phyloP scores from a whole-genome alignment of 2,329 filamentous ascomycete species.

The Talaromyces sp. region DNA sequence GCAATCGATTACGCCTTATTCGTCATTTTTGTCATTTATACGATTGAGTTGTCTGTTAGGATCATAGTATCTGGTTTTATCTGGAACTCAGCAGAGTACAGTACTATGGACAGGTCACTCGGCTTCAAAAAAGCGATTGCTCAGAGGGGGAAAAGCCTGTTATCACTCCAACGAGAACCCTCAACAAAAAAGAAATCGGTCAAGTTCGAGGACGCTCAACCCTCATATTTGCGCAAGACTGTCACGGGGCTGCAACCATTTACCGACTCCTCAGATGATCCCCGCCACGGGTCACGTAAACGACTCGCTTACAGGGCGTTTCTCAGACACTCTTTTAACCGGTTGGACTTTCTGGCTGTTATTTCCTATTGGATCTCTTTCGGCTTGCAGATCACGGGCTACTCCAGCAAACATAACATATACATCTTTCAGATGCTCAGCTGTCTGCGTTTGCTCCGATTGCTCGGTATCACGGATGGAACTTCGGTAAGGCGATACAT shows the following conservation, averaged over 20 bases:
- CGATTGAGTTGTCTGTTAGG: slow-evolving; percentile 75
- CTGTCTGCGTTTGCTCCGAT: slow-evolving; percentile 83
- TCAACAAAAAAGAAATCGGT: slow-evolving; percentile 56
- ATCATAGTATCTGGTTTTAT: slow-evolving; percentile 92
- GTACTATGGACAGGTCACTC: slow-evolving; percentile 75
- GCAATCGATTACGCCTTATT: slow-evolving; percentile 76
- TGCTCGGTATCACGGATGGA: slow-evolving; percentile 88
- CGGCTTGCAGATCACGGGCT: slow-evolving; percentile 63
- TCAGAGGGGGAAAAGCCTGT: slow-evolving; percentile 73
- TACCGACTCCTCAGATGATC: slow-evolving; percentile 57
- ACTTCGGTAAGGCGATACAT: slow-evolving; percentile 65
- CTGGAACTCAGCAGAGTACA: slow-evolving; percentile 86
- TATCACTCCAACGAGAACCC: slow-evolving; percentile 73
- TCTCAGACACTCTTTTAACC: slow-evolving; percentile 90
- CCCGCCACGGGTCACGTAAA: slow-evolving; percentile 73
- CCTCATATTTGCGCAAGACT: slow-evolving; percentile 64
- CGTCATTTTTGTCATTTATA: slow-evolving; percentile 83
- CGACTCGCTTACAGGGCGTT: slow-evolving; percentile 89
- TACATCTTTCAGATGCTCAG: slow-evolving; percentile 96
- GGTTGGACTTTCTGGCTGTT: slow-evolving; percentile 90
- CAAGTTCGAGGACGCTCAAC: slow-evolving; percentile 36
- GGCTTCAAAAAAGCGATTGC: slow-evolving; percentile 71
- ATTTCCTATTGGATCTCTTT: slow-evolving; percentile 95
- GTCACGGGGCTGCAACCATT: slow-evolving; percentile 72
- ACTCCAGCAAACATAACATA: slow-evolving; percentile 68